Base-by-base conservation (phyloP, 179 eudicot species). In the Sideroxylon spinosum region DNA sequence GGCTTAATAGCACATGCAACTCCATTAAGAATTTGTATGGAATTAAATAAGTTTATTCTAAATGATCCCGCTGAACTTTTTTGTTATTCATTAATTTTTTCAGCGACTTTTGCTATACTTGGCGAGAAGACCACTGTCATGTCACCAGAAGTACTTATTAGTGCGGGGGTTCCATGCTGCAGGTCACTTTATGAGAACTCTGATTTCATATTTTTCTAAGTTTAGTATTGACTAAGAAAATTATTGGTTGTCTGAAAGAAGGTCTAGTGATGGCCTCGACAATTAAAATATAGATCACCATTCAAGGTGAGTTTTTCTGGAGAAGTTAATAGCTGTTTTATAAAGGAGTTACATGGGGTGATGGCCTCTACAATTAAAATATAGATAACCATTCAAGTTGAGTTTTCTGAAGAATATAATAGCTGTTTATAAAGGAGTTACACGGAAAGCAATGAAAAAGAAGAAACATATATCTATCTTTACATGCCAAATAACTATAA, bases 41-140 rank as follows among this genome's bases (percentile, higher is more conserved):
- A n/a, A 46, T 75, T 46, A 14, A 63, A 48, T 49, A 55, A 71
- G 49, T 28, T 48, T 63, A 11, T 59, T 17, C 46, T 19, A 55
- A 17, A 26, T 73, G 12, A 71, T 68, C 66, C n/a, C 57, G 56
- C 78, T 80, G 72, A 71, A 71, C 28, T 32, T 46, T 69, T 26
- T 49, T 73, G 74, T 59, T 11, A 7, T 53, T 17, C 68, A 62
- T 48, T 62, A 73, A 37, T 55, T 77, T 49, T 76, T 77, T 79
- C 89, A 95, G 99, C 91, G 86, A 95, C 96, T 78, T 95, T 93
- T 82, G 87, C 94, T 14, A 88, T 86, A 20, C 99, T 95, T 76
- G 98, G 97, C 63, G 94, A 95, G 89, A 95, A 94, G 89, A 95
- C 94, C 80, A 90, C 98, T 28, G 97, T 95, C 81, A 93, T 95